Conservation (phyloP, 495 filamentous ascomycete species). For the Cudoniella acicularis region DNA sequence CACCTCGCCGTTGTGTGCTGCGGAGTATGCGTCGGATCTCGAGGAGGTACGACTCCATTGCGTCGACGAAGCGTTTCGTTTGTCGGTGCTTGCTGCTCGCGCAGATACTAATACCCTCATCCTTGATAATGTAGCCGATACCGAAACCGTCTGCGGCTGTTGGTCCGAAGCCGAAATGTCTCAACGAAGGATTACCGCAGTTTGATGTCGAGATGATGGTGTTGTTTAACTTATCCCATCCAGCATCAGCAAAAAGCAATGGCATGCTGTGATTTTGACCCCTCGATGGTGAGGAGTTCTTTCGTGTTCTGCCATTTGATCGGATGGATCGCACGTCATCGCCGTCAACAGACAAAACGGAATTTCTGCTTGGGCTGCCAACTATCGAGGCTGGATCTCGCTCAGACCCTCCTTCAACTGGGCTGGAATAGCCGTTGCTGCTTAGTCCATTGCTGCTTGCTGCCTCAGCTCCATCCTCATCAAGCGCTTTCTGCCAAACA, state of each 20-base stretch:
- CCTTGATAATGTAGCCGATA: constrained; percentile 99
- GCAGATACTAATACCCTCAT: constrained; percentile 88
- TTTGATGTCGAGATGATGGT: constrained; percentile 97
- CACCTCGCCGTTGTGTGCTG: constrained; percentile 47
- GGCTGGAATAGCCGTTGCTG: constrained; percentile 53
- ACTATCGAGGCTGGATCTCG: constrained; percentile 41
- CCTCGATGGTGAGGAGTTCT: constrained; percentile 11
- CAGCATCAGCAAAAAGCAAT: constrained; percentile 70
- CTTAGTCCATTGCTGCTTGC: constrained; percentile 54
- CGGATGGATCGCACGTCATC: constrained; percentile 15
- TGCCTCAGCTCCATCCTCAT: constrained; percentile 61
- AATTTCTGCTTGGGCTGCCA: constrained; percentile 54
- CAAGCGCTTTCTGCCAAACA: constrained; percentile 87
- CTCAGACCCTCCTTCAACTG: constrained; percentile 42
- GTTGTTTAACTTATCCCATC: constrained; percentile 93
- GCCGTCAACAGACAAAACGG: constrained; percentile 31
- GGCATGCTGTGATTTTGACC: constrained; percentile 27
- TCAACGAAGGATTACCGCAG: constrained; percentile 94
- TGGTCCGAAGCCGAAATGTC: constrained; percentile 95
- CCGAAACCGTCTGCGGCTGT: constrained; percentile 94
- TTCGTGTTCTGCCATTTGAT: constrained; percentile 28
- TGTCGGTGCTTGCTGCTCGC: constrained; percentile 89
- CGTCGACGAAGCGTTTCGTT: constrained; percentile 84
- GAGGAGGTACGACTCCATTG: constrained; percentile 81
- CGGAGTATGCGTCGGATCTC: constrained; percentile 84